Base-by-base conservation (phyloP, 2,329 filamentous ascomycete species). In the Fusarium coffeatum region DNA sequence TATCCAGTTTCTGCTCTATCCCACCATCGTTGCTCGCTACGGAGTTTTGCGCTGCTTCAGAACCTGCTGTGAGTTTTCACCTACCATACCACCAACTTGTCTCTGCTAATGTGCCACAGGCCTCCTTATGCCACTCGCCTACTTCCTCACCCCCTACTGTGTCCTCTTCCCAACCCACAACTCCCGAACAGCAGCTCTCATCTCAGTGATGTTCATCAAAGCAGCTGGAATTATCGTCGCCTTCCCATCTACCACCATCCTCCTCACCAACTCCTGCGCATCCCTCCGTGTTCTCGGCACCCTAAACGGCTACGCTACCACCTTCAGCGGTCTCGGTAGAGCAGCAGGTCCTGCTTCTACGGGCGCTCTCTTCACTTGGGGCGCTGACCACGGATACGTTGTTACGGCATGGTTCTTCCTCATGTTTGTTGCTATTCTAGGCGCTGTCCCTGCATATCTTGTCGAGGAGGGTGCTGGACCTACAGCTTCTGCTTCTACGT, bases 221-320 rank as follows among this genome's bases (percentile, higher is more conserved):
- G 90, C 91, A 12, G 86, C 92, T 57, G 88, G 87, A 41, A 89
- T 90, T 63, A 96, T 97, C 69, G 91, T 98, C 75, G 92, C 92
- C 1, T 98, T 98, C 78, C 95, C 96, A 0, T 96, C 93, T 75
- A 91, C 88, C 27, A 97, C 93, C 8, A 98, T 98, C 72, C 84
- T 98, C 49, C 86, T 98, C 40, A 98, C 94, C 28, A 98, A 98
- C 80, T 93, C 91, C 12, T 93, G 93, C 7, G 81, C 85, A 2
- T 94, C 91, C 57, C 82, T 97, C 18, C 74, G 72, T 45, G 88
- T 97, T 12, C 86, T 98, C 8, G 94, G 94, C 2, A 98, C 94
- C 0, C 82, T 98, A 58, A 98, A 98, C 76, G 96, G 95, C 5
- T 89, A 97, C 66, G 94, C 93, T 0, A 97, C 94, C 0, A 92